A percentile compares a stretch with the other conserved stretches of the same genome.
These are phyloP conservation scores for Atalantia buxifolia DNA, from an alignment of 345 rosid species.

Conservation along the genomic window DNA sequence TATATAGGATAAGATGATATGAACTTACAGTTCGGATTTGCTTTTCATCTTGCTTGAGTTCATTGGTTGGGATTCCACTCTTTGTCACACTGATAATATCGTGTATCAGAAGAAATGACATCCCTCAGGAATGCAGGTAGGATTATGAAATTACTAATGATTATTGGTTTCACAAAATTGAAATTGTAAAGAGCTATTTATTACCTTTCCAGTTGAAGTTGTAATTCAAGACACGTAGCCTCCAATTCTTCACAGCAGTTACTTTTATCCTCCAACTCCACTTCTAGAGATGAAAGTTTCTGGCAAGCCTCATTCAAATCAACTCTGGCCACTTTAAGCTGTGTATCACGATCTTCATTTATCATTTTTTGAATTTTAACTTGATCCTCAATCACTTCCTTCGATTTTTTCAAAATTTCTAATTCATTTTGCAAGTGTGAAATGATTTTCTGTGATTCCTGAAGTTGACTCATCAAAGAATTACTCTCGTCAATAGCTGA, in stretches of 20 bases:
- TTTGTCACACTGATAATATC: conserved; percentile 44
- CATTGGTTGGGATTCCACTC: conserved; percentile 28
- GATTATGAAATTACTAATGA: neutral
- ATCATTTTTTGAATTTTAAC: conserved; percentile 30
- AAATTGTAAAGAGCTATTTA: neutral
- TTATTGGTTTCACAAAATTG: neutral
- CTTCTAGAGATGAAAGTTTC: conserved; percentile 34
- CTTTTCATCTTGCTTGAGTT: conserved; percentile 42
- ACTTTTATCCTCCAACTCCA: conserved; percentile 38
- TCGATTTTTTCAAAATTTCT: conserved; percentile 31
- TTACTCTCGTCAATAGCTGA: conserved; percentile 25
- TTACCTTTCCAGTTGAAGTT: conserved; percentile 56
- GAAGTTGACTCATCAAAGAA: conserved; percentile 29
- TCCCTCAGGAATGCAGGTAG: conserved; percentile 7
- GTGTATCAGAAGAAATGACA: conserved; percentile 17
- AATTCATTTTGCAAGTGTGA: conserved; percentile 35
- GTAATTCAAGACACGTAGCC: conserved; percentile 42
- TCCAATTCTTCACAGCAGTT: conserved; percentile 47
- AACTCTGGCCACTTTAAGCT: conserved; percentile 28
- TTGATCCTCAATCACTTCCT: conserved; percentile 33
- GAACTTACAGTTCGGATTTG: conserved; percentile 66
- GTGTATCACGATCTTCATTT: conserved; percentile 38
- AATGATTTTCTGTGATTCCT: conserved; percentile 39
- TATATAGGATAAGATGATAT: neutral
- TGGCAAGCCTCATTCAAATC: conserved; percentile 36